Conservation (phyloP, 345 rosid genomes). For the Eucalyptus cloeziana region DNA sequence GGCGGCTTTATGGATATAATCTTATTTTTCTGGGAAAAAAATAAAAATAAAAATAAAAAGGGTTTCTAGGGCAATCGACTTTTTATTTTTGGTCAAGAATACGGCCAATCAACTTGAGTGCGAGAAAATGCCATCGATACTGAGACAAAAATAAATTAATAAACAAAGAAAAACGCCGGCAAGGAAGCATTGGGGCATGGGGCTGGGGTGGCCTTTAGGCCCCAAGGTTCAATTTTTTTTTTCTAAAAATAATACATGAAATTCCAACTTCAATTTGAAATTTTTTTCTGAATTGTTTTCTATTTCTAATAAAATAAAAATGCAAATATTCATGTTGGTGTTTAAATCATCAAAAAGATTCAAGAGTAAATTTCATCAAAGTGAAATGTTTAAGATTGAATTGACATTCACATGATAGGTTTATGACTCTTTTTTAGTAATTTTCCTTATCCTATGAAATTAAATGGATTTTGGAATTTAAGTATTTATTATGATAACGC, state of each 20-base stretch:
- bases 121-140: neutral
- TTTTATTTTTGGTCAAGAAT: neutral
- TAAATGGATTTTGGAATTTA: neutral
- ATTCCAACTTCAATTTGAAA: neutral
- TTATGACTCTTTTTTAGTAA: neutral
- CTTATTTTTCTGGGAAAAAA: neutral
- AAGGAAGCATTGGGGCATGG: neutral
- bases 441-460: rapidly evolving
- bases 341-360: rapidly evolving
- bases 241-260: neutral
- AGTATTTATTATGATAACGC: neutral
- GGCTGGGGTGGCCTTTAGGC: neutral
- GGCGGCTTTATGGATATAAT: neutral
- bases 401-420: rapidly evolving
- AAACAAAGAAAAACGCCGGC: neutral
- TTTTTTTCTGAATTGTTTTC: neutral
- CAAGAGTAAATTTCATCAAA: neutral
- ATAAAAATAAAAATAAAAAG: neutral
- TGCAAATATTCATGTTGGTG: rapidly evolving
- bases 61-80: neutral
- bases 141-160: neutral
- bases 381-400: rapidly evolving
- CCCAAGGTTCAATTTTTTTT: neutral
- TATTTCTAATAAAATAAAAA: neutral
- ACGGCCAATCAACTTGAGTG: neutral